Percentiles rank a stretch among this genome's conserved stretches.
Conservation (phyloP, 805 yeast species). For the Maudiozyma turicensis region DNA sequence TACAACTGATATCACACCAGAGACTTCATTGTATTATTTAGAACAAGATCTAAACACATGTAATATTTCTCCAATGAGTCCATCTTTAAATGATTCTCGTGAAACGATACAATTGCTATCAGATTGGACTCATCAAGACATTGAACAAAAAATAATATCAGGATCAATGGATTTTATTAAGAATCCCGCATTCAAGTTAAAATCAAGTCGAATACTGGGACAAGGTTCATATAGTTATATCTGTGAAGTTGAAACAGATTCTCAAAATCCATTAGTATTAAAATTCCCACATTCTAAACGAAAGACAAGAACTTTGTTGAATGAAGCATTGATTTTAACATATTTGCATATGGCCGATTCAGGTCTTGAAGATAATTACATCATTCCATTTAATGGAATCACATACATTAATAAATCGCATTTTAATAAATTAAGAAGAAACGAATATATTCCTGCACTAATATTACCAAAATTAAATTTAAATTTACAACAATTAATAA, state of each 20-base stretch:
- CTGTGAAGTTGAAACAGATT: constrained; percentile 1
- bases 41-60: background rate
- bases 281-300: constrained; percentile 11
- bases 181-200: constrained; percentile 3
- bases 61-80: constrained; percentile 1
- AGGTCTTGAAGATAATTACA: background rate
- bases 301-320: constrained; percentile 7
- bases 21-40: background rate
- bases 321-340: constrained; percentile 8
- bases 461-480: constrained; percentile 7
- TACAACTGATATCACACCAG: background rate
- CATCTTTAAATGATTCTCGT: background rate
- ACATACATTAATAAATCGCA: constrained; percentile 3
- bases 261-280: constrained; percentile 3
- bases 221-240: constrained; percentile 12
- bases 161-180: constrained; percentile 6
- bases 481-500: constrained; percentile 8
- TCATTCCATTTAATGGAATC: constrained; percentile 3
- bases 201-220: constrained; percentile 5
- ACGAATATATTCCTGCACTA: constrained; percentile 9
- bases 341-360: background rate
- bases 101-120: background rate
- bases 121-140: background rate
- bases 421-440: constrained; percentile 3
- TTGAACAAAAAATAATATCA: background rate